Percentiles rank a stretch among this genome's conserved stretches.
These are phyloP conservation scores for Oxytropis ochrocephala DNA, from an alignment of 306 rosid species.

Conservation along the genomic window DNA sequence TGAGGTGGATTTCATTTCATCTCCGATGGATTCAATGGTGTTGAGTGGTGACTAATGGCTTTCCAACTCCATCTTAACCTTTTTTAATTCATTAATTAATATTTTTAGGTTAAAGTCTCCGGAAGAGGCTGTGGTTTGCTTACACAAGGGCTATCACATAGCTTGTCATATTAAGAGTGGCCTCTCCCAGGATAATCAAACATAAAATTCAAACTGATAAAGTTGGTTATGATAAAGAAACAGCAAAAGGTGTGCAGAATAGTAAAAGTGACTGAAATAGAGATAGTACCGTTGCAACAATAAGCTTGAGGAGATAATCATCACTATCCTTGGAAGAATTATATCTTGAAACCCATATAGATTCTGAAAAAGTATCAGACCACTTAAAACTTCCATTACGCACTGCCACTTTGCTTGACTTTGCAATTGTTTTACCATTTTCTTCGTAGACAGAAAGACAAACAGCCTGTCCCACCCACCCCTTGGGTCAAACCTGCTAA, in stretches of 20 bases:
- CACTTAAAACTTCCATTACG: slow-evolving; percentile 54
- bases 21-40: too few relatives aligned
- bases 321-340: slow-evolving; percentile 31
- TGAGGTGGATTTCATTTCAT: too few relatives aligned
- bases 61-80: too few relatives aligned
- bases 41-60: too few relatives aligned
- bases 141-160: slow-evolving; percentile 12
- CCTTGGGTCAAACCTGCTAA: slow-evolving; percentile 54
- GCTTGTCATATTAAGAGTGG: slow-evolving; percentile 37
- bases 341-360: slow-evolving; percentile 39
- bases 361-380: slow-evolving; percentile 46
- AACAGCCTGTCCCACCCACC: slow-evolving; percentile 69
- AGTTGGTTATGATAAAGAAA: slow-evolving; percentile 11
- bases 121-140: too few relatives aligned
- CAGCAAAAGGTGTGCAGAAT: slow-evolving; percentile 6
- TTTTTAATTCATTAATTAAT: too few relatives aligned
- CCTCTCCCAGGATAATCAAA: slow-evolving; percentile 50
- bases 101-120: too few relatives aligned
- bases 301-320: slow-evolving; percentile 41
- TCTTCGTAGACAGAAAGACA: slow-evolving; percentile 39
- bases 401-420: slow-evolving; percentile 38
- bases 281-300: slow-evolving; percentile 44
- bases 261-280: background rate
- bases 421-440: slow-evolving; percentile 42
- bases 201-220: slow-evolving; percentile 10